Evolutionary conservation across 139 green algal genomes (phyloP), one percentile per base, ranked within the genome.

Genomic region (Helicosporidium sp.): DNA sequence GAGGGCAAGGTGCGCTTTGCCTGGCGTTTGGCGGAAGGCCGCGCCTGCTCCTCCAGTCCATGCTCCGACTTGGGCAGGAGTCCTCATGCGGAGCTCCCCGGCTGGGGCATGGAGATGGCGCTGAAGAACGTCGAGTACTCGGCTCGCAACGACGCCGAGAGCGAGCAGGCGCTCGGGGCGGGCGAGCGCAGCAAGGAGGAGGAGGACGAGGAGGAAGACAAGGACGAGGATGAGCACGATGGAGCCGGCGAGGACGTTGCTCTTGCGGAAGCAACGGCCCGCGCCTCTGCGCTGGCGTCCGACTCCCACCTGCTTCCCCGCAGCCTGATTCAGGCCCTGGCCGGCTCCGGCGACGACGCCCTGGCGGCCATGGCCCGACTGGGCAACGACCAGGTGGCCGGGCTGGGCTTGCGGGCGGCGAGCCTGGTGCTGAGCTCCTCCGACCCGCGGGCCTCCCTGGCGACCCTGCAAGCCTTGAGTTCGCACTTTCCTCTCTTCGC

Each of bases 121-220:
- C 68, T 97, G 8, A 97, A 97, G 58, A 94, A 91, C 68, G 96
- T 84, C 62, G 88, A 97, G 63, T 96, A 97, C 66, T 87, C 76
- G 23, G 87, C 87, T 0, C 62, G 86, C 40, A 84, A 96, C 52
- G 87, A 95, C 55, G 73, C 53, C 22, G 67, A 69, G 41, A 65
- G n/a, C n/a, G n/a, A n/a, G n/a, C n/a, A n/a, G n/a, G n/a, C n/a
- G n/a, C n/a, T n/a, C 60, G 23, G 48, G n/a, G n/a, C n/a, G n/a
- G n/a, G n/a, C n/a, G n/a, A n/a, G n/a, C n/a, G n/a, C n/a, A n/a
- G n/a, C n/a, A n/a, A n/a, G 28, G 49, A 62, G 35, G 71, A 66
- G 46, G 23, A 47, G 43, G 33, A 19, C 15, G 41, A 23, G 7
- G 41, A 36, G 10, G 25, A 19, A 31, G 41, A 29, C 8, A 4